Evolutionary conservation across 1,284 basidiomycete species (phyloP), one percentile per base, ranked within the genome.

Genomic region (Fistulinella cinereoalba): DNA sequence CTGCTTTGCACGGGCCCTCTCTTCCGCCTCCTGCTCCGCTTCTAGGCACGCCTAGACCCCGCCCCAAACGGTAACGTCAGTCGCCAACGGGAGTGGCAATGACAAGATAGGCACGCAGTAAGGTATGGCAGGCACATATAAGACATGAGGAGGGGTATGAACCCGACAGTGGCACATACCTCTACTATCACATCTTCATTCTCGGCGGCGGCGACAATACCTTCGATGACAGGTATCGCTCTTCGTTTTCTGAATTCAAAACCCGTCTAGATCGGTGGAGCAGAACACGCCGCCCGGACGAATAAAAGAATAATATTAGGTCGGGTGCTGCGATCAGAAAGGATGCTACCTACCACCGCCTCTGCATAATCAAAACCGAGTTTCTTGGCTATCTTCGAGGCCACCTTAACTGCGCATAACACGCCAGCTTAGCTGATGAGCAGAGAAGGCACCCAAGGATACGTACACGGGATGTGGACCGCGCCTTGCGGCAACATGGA

Each of bases 181-280:
- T 95, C 90, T 32, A 92, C 69, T n/a, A 97, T 65, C 5, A 76
- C 64, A 5, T 77, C 71, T 63, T 92, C 87, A 56, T 92, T 83
- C 66, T 94, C 91, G 39, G 75, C 73, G 9, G 95, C 90, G 15
- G 95, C 77, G 15, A 99, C 93, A 15, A 98, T 79, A 18, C 96
- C 96, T 25, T 83, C 81, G 39, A 97, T 74, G 53, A 92, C 76
- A 5, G 96, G 96, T 48, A 83, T 82, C 0, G 95, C 94, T 43
- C 83, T 77, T 16, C 90, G 83, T 65, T 94, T 95, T 59, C 86
- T 89, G 72, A 99, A 99, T 68, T 98, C 96, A 66, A 99, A 99
- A 12, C 93, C 89, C 41, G 83, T 90, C 90, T 91, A 53, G 15
- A 47, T 47, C 38, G 37, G 49, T 34, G 41, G 29, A 47, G n/a